A percentile compares a stretch with the other conserved stretches of the same genome.
phyloP scores from a whole-genome alignment of 2,329 filamentous ascomycete genomes.

The Ophiostoma sp. region DNA sequence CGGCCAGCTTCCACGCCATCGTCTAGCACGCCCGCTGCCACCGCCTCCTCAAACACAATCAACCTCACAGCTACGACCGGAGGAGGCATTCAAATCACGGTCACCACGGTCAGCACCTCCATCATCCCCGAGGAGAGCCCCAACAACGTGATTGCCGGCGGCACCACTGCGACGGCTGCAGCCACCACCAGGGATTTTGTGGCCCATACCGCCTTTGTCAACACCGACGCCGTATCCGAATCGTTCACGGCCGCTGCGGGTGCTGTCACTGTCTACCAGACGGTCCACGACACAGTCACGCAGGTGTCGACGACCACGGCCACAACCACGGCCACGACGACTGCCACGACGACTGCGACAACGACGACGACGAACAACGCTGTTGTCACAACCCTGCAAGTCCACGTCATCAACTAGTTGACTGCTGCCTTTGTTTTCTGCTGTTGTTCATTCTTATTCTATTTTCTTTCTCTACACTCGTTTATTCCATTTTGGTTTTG shows the following conservation, averaged over 20 bases:
- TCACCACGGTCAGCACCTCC: background rate
- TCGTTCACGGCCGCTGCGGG: background rate
- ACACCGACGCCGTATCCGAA: background rate
- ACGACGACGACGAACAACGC: conserved; percentile 17
- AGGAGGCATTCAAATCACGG: background rate
- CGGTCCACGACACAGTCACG: conserved; percentile 21
- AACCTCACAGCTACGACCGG: no score
- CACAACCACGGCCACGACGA: conserved; percentile 10
- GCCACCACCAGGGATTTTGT: background rate
- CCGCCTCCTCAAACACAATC: no score
- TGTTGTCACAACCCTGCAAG: conserved; percentile 11
- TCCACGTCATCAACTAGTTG: conserved; percentile 11
- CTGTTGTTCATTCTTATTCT: background rate
- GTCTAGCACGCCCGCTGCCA: background rate
- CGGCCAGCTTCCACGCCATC: background rate
- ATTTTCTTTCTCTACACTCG: background rate
- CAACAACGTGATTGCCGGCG: conserved; percentile 10
- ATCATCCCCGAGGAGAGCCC: conserved; percentile 5
- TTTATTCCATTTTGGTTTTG: background rate
- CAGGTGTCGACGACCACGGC: conserved; percentile 11
- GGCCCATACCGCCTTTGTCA: background rate
- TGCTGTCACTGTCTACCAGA: conserved; percentile 16
- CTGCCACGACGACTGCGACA: background rate
- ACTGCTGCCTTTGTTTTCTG: background rate
- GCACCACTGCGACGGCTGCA: background rate